Conservation (phyloP, 1,284 basidiomycete genomes). For the Microbotryum lychnidis-dioicae region DNA sequence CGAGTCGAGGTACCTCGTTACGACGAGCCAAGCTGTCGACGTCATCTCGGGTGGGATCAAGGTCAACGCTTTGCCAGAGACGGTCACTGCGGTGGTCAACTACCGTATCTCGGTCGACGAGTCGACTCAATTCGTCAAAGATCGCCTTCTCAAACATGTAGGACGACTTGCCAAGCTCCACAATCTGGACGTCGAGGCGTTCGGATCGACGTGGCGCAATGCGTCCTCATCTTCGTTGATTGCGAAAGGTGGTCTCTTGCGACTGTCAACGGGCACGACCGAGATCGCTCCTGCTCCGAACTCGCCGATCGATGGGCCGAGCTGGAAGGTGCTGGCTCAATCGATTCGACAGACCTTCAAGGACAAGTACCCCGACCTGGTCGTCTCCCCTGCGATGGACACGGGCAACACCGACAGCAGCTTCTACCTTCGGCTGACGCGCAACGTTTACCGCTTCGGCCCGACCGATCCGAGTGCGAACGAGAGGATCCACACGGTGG, state of each 20-base stretch:
- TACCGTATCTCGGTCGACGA: constrained; percentile 51
- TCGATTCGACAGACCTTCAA: constrained; percentile 45
- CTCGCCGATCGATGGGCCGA: constrained; percentile 44
- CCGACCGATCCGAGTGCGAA: constrained; percentile 40
- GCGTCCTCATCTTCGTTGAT: no score
- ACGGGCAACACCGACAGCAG: constrained; percentile 47
- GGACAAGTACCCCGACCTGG: constrained; percentile 37
- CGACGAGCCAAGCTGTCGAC: constrained; percentile 54
- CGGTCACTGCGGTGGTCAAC: constrained; percentile 44
- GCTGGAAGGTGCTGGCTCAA: constrained; percentile 48
- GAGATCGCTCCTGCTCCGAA: constrained; percentile 51
- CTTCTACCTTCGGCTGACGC: constrained; percentile 48
- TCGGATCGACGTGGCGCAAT: constrained; percentile 39
- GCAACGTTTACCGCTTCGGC: constrained; percentile 48
- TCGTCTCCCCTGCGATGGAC: constrained; percentile 50
- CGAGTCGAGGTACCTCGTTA: constrained; percentile 4
- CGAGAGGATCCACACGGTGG: constrained; percentile 56
- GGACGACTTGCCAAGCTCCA: constrained; percentile 45
- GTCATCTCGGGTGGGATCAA: constrained; percentile 52
- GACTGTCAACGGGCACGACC: constrained; percentile 4
- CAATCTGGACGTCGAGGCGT: constrained; percentile 48
- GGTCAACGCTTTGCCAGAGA: constrained; percentile 21
- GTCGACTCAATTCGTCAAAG: constrained; percentile 45
- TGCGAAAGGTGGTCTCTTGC: no score
- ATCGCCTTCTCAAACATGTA: constrained; percentile 46